A percentile compares a stretch with the other conserved stretches of the same genome.
Conservation (phyloP, 139 green algal species). For the Parachlorella kessleri region DNA sequence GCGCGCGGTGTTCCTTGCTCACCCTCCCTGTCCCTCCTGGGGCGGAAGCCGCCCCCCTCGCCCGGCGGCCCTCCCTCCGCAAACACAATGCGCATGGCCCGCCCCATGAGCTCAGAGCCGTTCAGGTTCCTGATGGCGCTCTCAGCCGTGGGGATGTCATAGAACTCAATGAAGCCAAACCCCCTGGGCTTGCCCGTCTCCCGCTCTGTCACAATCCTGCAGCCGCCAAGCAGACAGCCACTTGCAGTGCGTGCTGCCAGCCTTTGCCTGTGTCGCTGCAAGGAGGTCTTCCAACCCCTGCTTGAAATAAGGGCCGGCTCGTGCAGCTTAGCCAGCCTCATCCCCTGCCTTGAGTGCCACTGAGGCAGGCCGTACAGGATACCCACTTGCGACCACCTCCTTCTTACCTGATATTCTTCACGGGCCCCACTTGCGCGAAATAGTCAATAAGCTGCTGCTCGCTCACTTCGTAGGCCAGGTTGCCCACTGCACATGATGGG, state of each 20-base stretch:
- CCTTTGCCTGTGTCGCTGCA: no score
- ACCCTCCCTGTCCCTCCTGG: background rate
- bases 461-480: slow-evolving; percentile 41
- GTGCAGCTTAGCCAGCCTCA: no score
- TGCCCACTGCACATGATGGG: slow-evolving; percentile 39
- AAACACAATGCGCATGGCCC: slow-evolving; percentile 41
- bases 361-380: no score
- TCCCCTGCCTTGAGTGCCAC: no score
- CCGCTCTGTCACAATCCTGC: slow-evolving; percentile 88
- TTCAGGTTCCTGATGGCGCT: slow-evolving; percentile 87
- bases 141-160: slow-evolving; percentile 86
- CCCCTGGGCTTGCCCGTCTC: slow-evolving; percentile 94
- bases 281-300: no score
- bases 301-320: no score
- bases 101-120: slow-evolving; percentile 67
- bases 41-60: background rate
- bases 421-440: slow-evolving; percentile 42
- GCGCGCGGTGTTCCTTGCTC: no score
- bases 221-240: background rate
- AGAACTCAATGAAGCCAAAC: slow-evolving; percentile 96
- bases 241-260: no score
- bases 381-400: no score
- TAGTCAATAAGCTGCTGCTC: slow-evolving; percentile 49
- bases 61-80: background rate
- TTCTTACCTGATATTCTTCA: slow-evolving; percentile 42